Percentiles rank a stretch among this genome's conserved stretches.
These are phyloP conservation scores for Saccharomyces pastorianus DNA, from an alignment of 1,139 yeast genomes.

Conservation along the genomic window DNA sequence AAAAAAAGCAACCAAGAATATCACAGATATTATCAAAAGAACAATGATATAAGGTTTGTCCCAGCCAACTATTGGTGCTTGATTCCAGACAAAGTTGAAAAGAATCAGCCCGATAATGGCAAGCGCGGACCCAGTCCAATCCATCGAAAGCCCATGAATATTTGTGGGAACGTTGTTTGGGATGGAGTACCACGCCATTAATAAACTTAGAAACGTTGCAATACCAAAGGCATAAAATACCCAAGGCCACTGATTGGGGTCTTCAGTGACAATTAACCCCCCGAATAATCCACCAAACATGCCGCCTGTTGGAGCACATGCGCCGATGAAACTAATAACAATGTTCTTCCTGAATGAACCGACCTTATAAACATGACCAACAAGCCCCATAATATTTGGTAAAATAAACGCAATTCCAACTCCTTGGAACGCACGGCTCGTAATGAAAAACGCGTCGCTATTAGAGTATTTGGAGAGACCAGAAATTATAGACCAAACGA, in stretches of 20 bases:
- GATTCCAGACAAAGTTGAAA: constrained; percentile 47
- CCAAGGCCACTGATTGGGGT: constrained; percentile 44
- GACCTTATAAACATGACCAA: constrained; percentile 41
- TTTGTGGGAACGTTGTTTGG: constrained; percentile 34
- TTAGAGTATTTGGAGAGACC: constrained; percentile 41
- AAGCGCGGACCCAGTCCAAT: constrained; percentile 39
- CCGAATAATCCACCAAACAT: constrained; percentile 43
- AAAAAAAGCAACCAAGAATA: constrained; percentile 30
- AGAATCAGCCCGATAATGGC: constrained; percentile 44
- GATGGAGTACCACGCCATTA: constrained; percentile 30
- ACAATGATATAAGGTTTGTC: constrained; percentile 39
- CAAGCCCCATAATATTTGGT: constrained; percentile 47
- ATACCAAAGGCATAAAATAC: constrained; percentile 42
- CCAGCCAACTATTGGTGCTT: constrained; percentile 51
- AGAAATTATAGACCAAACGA: constrained; percentile 40
- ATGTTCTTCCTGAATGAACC: constrained; percentile 42
- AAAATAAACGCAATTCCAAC: constrained; percentile 46
- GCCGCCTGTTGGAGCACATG: constrained; percentile 51
- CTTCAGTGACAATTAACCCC: constrained; percentile 38
- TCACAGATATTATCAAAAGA: constrained; percentile 37
- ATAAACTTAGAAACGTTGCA: constrained; percentile 31
- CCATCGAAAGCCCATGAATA: constrained; percentile 30
- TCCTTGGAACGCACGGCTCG: constrained; percentile 50
- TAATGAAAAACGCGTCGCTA: constrained; percentile 41
- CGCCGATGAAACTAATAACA: constrained; percentile 45